Percentiles rank a stretch among this genome's conserved stretches.
Conservation (phyloP, 768 basidiomycete species). For the Podaxis rugospora region DNA sequence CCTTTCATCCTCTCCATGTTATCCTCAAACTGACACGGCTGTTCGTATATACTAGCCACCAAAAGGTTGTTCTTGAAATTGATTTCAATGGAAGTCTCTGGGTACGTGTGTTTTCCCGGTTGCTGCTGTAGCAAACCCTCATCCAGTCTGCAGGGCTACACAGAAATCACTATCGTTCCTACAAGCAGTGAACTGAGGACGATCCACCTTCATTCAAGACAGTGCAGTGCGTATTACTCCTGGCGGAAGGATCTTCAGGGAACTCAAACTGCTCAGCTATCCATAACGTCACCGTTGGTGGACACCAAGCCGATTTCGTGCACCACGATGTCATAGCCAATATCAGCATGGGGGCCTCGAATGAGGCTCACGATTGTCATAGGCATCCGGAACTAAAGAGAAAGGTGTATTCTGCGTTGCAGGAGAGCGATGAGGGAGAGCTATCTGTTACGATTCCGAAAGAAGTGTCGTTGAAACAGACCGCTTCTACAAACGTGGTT, state of each 20-base stretch:
- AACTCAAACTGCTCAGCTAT: constrained; percentile 43
- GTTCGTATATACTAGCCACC: constrained; percentile 79
- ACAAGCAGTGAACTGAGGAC: constrained; percentile 74
- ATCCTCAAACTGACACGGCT: constrained; percentile 33
- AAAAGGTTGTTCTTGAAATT: constrained; percentile 92
- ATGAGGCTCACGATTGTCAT: constrained; percentile 73
- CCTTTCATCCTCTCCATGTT: constrained; percentile 20
- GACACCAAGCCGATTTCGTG: constrained; percentile 70
- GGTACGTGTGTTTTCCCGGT: constrained; percentile 39
- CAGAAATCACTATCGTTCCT: constrained; percentile 87
- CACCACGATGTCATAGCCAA: constrained; percentile 73
- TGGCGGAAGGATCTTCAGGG: constrained; percentile 10
- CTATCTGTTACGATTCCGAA: constrained; percentile 83
- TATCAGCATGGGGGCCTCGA: constrained; percentile 47
- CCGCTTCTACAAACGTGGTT: constrained; percentile 36
- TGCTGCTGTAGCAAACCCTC: constrained; percentile 8
- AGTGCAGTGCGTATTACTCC: constrained; percentile 63
- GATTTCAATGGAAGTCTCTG: constrained; percentile 86
- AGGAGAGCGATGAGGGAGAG: constrained; percentile 94
- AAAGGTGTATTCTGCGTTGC: constrained; percentile 82
- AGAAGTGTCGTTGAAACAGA: constrained; percentile 63
- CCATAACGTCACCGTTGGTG: constrained; percentile 68
- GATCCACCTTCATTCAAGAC: constrained; percentile 83
- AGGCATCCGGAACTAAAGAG: constrained; percentile 92
- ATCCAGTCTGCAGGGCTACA: constrained; percentile 68